phyloP scores from a whole-genome alignment of 139 green algal species.

The Trebouxia sp. region DNA sequence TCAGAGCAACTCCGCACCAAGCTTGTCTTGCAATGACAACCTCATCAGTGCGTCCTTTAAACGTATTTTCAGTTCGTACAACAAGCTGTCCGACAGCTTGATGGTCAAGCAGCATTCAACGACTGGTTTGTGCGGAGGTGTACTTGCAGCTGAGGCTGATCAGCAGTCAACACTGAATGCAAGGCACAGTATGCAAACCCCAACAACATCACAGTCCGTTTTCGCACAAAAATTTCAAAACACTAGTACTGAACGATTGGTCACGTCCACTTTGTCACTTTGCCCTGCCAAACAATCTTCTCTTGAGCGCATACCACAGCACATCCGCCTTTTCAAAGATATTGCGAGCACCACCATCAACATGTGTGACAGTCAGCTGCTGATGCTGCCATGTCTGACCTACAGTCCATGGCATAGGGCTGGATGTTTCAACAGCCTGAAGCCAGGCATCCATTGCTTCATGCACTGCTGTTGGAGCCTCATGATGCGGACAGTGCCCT shows the following conservation, averaged over 20 bases:
- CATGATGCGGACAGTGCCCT: conserved; percentile 29
- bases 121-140: too few relatives aligned
- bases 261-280: background rate
- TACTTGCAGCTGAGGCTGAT: too few relatives aligned
- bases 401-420: conserved; percentile 1
- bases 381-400: background rate
- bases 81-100: too few relatives aligned
- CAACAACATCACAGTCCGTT: too few relatives aligned
- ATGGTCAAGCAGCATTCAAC: too few relatives aligned
- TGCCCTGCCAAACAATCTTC: background rate
- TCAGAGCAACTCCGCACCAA: too few relatives aligned
- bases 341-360: conserved; percentile 7
- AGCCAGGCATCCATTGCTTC: conserved; percentile 12
- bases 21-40: too few relatives aligned
- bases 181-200: background rate
- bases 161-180: too few relatives aligned
- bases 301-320: background rate
- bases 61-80: too few relatives aligned
- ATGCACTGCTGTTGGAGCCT: conserved; percentile 29
- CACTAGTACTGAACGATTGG: too few relatives aligned
- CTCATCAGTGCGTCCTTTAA: too few relatives aligned
- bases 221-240: too few relatives aligned
- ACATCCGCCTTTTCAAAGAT: conserved; percentile 16
- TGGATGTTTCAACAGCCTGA: background rate
- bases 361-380: conserved; percentile 11